Base-by-base conservation (phyloP, 2,329 filamentous ascomycete genomes). In the Lojkania enalia region DNA sequence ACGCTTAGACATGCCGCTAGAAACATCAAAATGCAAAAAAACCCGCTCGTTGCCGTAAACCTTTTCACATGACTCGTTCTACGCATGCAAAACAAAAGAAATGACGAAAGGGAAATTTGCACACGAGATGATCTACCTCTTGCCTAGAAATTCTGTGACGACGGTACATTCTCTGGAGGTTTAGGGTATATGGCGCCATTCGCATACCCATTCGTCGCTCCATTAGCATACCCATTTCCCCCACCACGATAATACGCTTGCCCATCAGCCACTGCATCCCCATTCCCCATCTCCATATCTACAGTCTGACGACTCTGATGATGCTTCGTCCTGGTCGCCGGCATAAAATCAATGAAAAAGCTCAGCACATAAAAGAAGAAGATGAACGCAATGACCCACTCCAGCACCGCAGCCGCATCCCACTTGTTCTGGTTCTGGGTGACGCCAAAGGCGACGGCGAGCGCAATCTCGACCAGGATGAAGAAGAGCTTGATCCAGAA, bases 401-500 rank as follows among this genome's bases (percentile, higher is more conserved):
- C 92, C 21, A 96, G 70, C 40, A 95, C 74, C 4, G 90, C 94
- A 29, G 85, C 89, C 1, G 74, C 71, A 68, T 94, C 86, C 58
- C 77, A 79, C 18, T 76, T 61, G 6, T 71, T 48, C 3, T 66
- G 70, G 29, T 72, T 76, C 25, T 76, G 78, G 43, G 75, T 76
- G 3, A 82, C 76, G 16, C 77, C 85, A 67, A 97, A 97, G 33
- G 79, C 84, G 60, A 90, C 77, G 51, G 82, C 84, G 6, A 99
- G 81, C 14, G 69, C 74, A 29, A 95, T 59, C 68, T 96, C 91
- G 59, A 92, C 63, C 44, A 96, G 61, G 65, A 97, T 86, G 71
- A 99, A 97, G 46, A 69, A 54, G 20, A 95, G 78, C 72, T 99
- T 99, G 64, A 94, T 77, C 81, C 85, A 91, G 76, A 97, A 97